Conservation (phyloP, 768 basidiomycete species). For the Strobilomyces echinocephalus region DNA sequence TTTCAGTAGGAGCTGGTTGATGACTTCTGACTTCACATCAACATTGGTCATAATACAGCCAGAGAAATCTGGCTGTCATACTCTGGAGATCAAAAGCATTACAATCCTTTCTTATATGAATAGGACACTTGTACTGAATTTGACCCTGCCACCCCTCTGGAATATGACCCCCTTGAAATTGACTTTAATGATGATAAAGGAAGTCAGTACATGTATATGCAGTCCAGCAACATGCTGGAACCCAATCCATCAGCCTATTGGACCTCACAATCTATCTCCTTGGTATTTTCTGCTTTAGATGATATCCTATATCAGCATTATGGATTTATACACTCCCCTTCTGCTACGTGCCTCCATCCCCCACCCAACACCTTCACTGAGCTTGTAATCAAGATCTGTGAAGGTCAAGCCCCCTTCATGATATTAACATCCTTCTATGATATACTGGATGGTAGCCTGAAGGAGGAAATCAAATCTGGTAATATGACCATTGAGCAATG, state of each 20-base stretch:
- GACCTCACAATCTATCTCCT: neutral
- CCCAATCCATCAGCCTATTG: neutral
- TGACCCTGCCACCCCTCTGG: neutral
- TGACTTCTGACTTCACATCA: neutral
- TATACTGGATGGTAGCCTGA: neutral
- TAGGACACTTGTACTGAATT: neutral
- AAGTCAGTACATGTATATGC: neutral
- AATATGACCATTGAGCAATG: neutral
- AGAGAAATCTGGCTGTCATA: neutral
- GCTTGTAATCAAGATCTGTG: neutral
- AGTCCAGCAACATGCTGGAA: too few relatives aligned
- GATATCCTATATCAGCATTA: neutral
- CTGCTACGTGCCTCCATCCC: too few relatives aligned
- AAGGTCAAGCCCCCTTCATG: neutral
- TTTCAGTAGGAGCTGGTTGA: neutral
- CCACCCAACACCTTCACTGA: neutral
- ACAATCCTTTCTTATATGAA: neutral
- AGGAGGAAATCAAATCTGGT: neutral
- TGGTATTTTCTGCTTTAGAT: neutral
- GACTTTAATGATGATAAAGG: neutral
- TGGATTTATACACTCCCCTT: neutral
- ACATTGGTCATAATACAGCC: neutral
- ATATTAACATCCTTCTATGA: neutral
- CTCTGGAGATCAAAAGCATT: neutral
- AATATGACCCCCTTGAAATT: neutral